Evolutionary conservation across 139 green algal genomes (phyloP).

Genomic region (Volvox reticuliferus): DNA sequence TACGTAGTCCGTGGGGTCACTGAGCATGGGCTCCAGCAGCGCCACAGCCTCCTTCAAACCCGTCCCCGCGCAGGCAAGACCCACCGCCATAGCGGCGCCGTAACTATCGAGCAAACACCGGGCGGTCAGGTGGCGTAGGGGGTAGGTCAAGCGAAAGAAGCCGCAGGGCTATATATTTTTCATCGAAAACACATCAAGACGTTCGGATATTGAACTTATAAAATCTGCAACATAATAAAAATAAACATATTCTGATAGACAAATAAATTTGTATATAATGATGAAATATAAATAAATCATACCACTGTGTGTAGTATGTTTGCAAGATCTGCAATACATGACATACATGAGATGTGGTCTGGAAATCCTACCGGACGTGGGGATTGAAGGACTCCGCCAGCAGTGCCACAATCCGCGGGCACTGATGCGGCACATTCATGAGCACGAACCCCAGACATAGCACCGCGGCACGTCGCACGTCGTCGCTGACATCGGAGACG

Average conservation of each 20-base stretch:
- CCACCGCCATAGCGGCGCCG: slow-evolving; percentile 97
- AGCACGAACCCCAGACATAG: slow-evolving; percentile 97
- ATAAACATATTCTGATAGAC: too few relatives aligned
- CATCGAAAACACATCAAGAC: too few relatives aligned
- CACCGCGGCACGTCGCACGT: slow-evolving; percentile 95
- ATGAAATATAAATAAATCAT: too few relatives aligned
- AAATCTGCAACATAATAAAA: too few relatives aligned
- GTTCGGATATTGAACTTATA: too few relatives aligned
- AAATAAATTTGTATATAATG: too few relatives aligned
- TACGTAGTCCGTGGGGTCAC: slow-evolving; percentile 94
- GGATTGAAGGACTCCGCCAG: slow-evolving; percentile 98
- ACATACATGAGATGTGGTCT: too few relatives aligned
- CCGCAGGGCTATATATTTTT: too few relatives aligned
- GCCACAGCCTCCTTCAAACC: slow-evolving; percentile 82
- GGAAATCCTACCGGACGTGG: slow-evolving; percentile 79
- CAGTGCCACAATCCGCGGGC: slow-evolving; percentile 92
- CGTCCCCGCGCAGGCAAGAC: slow-evolving; percentile 92
- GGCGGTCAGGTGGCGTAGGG: background rate
- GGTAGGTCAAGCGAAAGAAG: background rate
- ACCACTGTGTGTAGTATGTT: too few relatives aligned
- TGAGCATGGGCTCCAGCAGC: slow-evolving; percentile 91
- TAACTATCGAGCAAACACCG: slow-evolving; percentile 65
- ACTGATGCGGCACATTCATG: slow-evolving; percentile 88
- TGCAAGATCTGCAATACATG: too few relatives aligned
- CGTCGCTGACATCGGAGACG: slow-evolving; percentile 95